Conservation (phyloP, 2,329 filamentous ascomycete species). For the Drechslerella coelobrocha region DNA sequence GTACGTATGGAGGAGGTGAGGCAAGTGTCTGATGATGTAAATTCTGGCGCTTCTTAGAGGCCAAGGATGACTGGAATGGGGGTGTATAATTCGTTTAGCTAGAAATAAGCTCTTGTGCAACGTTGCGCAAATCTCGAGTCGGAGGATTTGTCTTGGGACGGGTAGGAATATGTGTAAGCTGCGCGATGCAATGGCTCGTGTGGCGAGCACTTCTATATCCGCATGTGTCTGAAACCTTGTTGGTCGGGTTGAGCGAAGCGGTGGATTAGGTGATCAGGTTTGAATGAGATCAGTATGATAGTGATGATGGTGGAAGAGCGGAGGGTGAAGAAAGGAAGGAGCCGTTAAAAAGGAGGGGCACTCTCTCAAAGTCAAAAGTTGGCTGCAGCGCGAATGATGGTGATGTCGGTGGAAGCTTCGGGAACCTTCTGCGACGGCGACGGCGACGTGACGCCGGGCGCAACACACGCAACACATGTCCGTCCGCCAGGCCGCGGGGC, state of each 20-base stretch:
- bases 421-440: slow-evolving; percentile 41
- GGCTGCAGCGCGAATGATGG: slow-evolving; percentile 3
- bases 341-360: slow-evolving; percentile 18
- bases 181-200: not conserved
- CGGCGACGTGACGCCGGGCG: not conserved
- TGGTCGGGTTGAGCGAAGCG: not conserved
- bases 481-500: slow-evolving; percentile 1
- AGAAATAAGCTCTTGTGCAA: not conserved
- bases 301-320: not conserved
- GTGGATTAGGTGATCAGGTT: too few relatives aligned
- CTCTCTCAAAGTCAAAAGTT: not conserved
- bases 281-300: not conserved
- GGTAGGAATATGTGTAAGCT: not conserved
- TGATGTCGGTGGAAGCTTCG: slow-evolving; percentile 43
- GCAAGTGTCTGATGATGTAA: too few relatives aligned
- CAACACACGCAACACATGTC: slow-evolving; percentile 30
- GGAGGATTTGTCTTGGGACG: slow-evolving; percentile 2
- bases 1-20: not conserved
- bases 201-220: slow-evolving; percentile 11
- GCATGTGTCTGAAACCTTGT: slow-evolving; percentile 14
- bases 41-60: not conserved
- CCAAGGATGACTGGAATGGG: not conserved
- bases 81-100: not conserved
- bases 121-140: not conserved
- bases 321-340: not conserved